phyloP scores from a whole-genome alignment of 2,329 filamentous ascomycete genomes.

The Ophiostoma triangulosporum region DNA sequence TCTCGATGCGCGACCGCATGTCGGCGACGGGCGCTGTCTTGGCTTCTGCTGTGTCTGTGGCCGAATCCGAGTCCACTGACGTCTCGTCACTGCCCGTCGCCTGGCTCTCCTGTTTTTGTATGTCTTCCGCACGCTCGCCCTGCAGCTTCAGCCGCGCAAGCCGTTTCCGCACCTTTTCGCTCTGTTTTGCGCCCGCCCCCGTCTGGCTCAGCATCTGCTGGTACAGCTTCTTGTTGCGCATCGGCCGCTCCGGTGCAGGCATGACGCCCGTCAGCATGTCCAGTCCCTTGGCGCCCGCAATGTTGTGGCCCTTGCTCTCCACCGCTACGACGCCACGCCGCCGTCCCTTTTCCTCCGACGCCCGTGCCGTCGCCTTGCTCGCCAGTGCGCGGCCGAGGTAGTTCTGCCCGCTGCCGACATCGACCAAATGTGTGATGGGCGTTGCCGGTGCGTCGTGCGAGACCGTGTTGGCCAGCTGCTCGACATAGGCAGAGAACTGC shows the following conservation, averaged over 20 bases:
- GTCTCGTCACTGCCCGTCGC: background rate
- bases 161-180: slow-evolving; percentile 25
- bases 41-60: background rate
- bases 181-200: slow-evolving; percentile 26
- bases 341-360: slow-evolving; percentile 47
- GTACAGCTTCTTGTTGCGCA: slow-evolving; percentile 74
- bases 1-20: slow-evolving; percentile 8
- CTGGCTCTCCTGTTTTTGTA: background rate
- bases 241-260: slow-evolving; percentile 51
- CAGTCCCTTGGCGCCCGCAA: slow-evolving; percentile 68
- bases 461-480: slow-evolving; percentile 45
- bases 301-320: slow-evolving; percentile 76
- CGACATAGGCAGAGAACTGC: slow-evolving; percentile 77
- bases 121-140: background rate
- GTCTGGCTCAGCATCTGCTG: slow-evolving; percentile 35
- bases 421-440: slow-evolving; percentile 72
- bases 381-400: slow-evolving; percentile 84
- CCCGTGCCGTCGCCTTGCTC: slow-evolving; percentile 25
- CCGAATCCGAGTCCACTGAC: background rate
- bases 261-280: slow-evolving; percentile 72
- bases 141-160: slow-evolving; percentile 19
- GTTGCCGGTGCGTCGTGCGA: slow-evolving; percentile 36
- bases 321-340: slow-evolving; percentile 81
- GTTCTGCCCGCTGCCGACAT: slow-evolving; percentile 94
- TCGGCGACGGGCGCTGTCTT: slow-evolving; percentile 6